These are phyloP conservation scores for Dissophora globulifera DNA, from an alignment of 192 early-diverging fungal genomes.

Conservation along the genomic window DNA sequence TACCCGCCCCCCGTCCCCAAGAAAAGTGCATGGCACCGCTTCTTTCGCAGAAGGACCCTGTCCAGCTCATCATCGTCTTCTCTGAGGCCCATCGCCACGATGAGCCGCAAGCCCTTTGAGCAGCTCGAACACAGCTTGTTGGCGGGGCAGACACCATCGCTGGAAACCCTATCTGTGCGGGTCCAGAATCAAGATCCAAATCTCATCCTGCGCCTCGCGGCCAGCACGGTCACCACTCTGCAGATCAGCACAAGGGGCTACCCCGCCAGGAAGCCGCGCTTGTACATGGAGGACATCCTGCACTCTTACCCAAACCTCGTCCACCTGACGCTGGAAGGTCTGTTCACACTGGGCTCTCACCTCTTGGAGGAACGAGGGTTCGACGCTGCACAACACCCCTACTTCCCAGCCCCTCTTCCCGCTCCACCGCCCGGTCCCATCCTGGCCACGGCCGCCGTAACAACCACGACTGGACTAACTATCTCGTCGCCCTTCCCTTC, in stretches of 20 bases:
- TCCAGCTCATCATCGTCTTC: no score
- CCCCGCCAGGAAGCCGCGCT: constrained; percentile 18
- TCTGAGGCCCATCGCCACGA: background rate
- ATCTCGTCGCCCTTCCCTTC: constrained; percentile 12
- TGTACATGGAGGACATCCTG: constrained; percentile 45
- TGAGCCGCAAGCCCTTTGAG: constrained; percentile 20
- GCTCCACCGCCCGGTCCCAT: background rate
- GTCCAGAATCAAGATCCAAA: constrained; percentile 41
- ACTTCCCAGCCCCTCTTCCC: background rate
- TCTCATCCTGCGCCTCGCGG: constrained; percentile 10
- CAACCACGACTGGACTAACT: background rate
- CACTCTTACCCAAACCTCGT: constrained; percentile 26
- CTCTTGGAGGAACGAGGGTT: background rate
- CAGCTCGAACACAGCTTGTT: constrained; percentile 21
- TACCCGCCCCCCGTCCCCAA: background rate
- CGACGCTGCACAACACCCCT: background rate
- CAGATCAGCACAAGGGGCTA: constrained; percentile 36
- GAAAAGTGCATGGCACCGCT: constrained; percentile 26
- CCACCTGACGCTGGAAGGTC: constrained; percentile 27
- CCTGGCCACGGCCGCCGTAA: background rate
- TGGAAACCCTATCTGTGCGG: constrained; percentile 25
- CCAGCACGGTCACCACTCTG: constrained; percentile 20
- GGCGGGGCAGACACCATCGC: constrained; percentile 3
- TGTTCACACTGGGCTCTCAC: constrained; percentile 26
- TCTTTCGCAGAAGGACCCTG: constrained; percentile 21